Conservation (phyloP, 495 filamentous ascomycete genomes). For the Penicillium verhagenii region DNA sequence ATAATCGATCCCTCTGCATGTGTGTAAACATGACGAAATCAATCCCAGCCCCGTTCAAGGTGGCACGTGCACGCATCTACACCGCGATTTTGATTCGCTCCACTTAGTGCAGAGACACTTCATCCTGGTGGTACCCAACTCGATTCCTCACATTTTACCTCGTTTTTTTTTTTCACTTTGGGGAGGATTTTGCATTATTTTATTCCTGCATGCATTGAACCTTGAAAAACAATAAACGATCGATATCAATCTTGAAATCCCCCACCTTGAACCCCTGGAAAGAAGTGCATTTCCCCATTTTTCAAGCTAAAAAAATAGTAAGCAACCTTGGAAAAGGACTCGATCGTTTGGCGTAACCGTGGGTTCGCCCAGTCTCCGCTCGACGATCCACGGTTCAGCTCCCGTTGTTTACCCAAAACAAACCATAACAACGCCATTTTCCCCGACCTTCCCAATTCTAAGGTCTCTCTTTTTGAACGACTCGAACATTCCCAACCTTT, state of each 20-base stretch:
- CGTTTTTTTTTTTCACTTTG: slow-evolving; percentile 1
- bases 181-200: slow-evolving; percentile 1
- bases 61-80: slow-evolving; percentile 39
- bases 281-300: too few relatives aligned
- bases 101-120: slow-evolving; percentile 12
- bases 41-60: slow-evolving; percentile 20
- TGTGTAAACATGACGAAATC: neutral
- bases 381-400: slow-evolving; percentile 46
- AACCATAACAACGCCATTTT: slow-evolving; percentile 26
- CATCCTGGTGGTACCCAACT: slow-evolving; percentile 6
- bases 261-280: too few relatives aligned
- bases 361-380: slow-evolving; percentile 14
- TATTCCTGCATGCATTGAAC: neutral
- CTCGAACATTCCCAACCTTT: slow-evolving; percentile 4
- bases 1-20: too few relatives aligned
- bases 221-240: too few relatives aligned
- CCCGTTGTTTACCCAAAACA: slow-evolving; percentile 35
- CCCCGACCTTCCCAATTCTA: slow-evolving; percentile 4
- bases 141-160: slow-evolving; percentile 1
- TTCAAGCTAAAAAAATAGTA: too few relatives aligned
- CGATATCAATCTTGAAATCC: too few relatives aligned
- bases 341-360: slow-evolving; percentile 35
- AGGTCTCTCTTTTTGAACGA: too few relatives aligned
- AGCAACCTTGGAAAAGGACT: too few relatives aligned
- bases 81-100: slow-evolving; percentile 41